A percentile compares a stretch with the other conserved stretches of the same genome.
Evolutionary conservation across 768 basidiomycete genomes (phyloP).

Genomic region (Rubroboletus satanas): DNA sequence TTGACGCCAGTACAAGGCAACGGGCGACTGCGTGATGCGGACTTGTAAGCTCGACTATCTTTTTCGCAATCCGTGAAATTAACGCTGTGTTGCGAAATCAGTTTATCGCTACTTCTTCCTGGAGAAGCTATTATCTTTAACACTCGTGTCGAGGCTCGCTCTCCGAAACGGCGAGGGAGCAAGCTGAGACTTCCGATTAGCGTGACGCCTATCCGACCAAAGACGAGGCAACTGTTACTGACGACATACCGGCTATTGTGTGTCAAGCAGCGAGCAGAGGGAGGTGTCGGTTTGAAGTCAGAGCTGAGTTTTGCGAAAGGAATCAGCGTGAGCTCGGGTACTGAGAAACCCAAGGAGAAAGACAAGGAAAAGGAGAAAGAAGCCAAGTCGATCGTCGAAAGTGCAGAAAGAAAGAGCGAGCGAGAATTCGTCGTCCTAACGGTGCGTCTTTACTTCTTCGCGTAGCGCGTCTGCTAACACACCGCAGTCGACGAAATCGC

Average conservation of each 20-base stretch:
- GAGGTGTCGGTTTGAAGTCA: constrained; percentile 43
- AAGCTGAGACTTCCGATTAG: constrained; percentile 49
- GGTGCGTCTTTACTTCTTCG: constrained; percentile 35
- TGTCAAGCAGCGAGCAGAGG: constrained; percentile 43
- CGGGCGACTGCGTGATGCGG: constrained; percentile 32
- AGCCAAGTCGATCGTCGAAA: constrained; percentile 39
- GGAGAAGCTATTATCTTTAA: constrained; percentile 50
- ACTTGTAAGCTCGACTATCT: constrained; percentile 39
- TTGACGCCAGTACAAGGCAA: constrained; percentile 55
- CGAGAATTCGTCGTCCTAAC: constrained; percentile 60
- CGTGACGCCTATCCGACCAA: constrained; percentile 45
- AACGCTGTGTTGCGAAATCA: constrained; percentile 10
- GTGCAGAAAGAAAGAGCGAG: constrained; percentile 51
- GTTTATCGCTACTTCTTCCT: constrained; percentile 37
- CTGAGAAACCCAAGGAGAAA: constrained; percentile 24
- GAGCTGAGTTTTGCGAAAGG: constrained; percentile 43
- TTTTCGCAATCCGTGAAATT: background rate
- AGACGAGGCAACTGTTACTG: constrained; percentile 52
- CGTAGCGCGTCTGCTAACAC: background rate
- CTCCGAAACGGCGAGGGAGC: constrained; percentile 54
- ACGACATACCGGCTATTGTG: constrained; percentile 57
- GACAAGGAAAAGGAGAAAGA: constrained; percentile 48
- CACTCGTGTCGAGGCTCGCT: constrained; percentile 51
- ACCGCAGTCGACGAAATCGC: constrained; percentile 43
- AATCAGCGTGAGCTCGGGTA: constrained; percentile 2